Conservation (phyloP, 768 basidiomycete species). For the Pluteus cervinus region DNA sequence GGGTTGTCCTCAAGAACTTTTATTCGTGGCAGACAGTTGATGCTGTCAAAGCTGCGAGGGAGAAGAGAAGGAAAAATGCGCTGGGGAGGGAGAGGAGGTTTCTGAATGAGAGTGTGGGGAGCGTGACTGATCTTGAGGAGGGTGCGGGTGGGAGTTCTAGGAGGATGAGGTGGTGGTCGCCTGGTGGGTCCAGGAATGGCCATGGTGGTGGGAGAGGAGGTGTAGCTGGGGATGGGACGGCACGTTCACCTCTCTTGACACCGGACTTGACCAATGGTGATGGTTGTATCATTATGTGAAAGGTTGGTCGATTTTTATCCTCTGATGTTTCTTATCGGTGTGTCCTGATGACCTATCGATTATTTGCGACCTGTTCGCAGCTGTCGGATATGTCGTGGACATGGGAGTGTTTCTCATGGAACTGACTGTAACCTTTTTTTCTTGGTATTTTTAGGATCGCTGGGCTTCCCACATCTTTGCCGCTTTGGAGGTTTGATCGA, state of each 20-base stretch:
- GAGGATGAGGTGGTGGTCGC: slow-evolving; percentile 48
- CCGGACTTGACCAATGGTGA: slow-evolving; percentile 43
- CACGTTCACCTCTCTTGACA: slow-evolving; percentile 46
- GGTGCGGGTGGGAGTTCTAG: slow-evolving; percentile 15
- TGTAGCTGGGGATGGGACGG: too few species aligned
- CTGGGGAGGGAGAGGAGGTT: slow-evolving; percentile 38
- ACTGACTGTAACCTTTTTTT: too few species aligned
- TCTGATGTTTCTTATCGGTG: slow-evolving; percentile 20
- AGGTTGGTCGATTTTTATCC: too few species aligned
- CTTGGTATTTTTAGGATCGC: too few species aligned
- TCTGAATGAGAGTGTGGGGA: slow-evolving; percentile 17
- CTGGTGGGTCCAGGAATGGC: slow-evolving; percentile 37
- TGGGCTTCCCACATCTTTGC: too few species aligned
- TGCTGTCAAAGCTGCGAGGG: slow-evolving; percentile 58
- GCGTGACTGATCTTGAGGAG: slow-evolving; percentile 27
- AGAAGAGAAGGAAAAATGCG: slow-evolving; percentile 54
- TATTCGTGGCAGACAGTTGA: slow-evolving; percentile 86
- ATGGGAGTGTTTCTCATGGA: too few species aligned
- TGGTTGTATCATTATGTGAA: slow-evolving; percentile 69
- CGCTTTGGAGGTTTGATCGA: too few species aligned
- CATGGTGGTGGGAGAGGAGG: slow-evolving; percentile 36
- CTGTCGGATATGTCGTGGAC: too few species aligned
- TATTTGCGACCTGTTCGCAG: slow-evolving; percentile 7
- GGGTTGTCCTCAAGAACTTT: slow-evolving; percentile 79
- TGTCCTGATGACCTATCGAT: slow-evolving; percentile 3